A percentile compares a stretch with the other conserved stretches of the same genome.
Conservation (phyloP, 2,329 filamentous ascomycete genomes). For the Calonectria multiphialidica region DNA sequence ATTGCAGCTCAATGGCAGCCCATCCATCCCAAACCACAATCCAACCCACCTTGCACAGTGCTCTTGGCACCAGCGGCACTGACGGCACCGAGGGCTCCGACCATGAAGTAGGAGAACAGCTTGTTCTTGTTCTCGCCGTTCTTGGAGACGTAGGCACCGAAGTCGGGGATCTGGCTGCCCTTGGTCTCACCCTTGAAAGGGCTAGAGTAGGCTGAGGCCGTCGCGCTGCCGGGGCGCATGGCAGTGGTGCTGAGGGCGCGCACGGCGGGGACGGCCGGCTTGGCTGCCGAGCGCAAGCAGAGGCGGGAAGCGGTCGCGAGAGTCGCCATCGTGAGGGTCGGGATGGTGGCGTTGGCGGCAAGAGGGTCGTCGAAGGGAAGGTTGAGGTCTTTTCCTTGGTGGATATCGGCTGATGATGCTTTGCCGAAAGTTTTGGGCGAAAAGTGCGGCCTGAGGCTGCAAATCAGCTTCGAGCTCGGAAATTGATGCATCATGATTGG, state of each 20-base stretch:
- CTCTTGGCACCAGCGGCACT: conserved; percentile 95
- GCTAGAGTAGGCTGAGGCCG: conserved; percentile 67
- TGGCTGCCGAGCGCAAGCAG: conserved; percentile 71
- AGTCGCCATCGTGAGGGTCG: conserved; percentile 69
- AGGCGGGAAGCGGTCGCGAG: conserved; percentile 77
- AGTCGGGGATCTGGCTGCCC: conserved; percentile 84
- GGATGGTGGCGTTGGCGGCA: conserved; percentile 44
- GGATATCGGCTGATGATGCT: conserved; percentile 52
- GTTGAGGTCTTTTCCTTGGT: conserved; percentile 64
- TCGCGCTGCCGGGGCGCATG: conserved; percentile 60
- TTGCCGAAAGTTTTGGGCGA: conserved; percentile 57
- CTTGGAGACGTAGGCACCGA: conserved; percentile 86
- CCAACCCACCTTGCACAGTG: conserved; percentile 91
- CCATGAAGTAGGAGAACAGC: conserved; percentile 98
- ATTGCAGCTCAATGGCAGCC: conserved; percentile 47
- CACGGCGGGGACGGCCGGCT: conserved; percentile 55
- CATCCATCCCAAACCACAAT: conserved; percentile 9
- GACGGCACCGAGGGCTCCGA: conserved; percentile 92
- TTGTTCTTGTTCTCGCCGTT: conserved; percentile 79
- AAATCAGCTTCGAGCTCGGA: conserved; percentile 52
- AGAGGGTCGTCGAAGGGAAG: conserved; percentile 42
- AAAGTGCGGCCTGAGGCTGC: conserved; percentile 58
- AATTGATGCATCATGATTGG: conserved; percentile 64
- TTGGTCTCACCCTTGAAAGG: conserved; percentile 72
- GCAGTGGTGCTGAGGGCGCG: conserved; percentile 70